Evolutionary conservation across 73 alveolate species (phyloP), one percentile per base, ranked within the genome.

Genomic region (Effrenium voratum): DNA sequence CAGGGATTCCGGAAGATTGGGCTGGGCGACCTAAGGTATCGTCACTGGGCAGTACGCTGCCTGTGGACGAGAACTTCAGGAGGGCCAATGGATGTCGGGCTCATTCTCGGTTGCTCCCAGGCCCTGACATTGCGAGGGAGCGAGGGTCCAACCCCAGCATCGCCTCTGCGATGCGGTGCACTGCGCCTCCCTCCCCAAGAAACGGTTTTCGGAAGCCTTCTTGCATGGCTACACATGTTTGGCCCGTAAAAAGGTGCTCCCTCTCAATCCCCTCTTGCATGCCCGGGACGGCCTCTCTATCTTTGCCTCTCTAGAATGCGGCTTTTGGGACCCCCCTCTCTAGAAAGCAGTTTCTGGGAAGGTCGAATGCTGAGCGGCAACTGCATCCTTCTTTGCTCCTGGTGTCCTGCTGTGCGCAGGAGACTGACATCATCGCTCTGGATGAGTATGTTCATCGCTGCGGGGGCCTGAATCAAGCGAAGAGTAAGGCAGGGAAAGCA

Each of bases 31-130:
- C 63, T 52, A 32, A 88, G 95, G 95, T 50, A 66, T 88, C 13
- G 95, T 88, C 40, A 88, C 85, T 28, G 95, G 95, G 10, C 84
- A 72, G 66, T 88, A 43, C 28, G 72, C 38, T 19, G 95, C 95
- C 34, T 90, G 97, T n/a, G 97, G 97, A 22, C 97, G 97, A 3
- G 73, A 45, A 57, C 97, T 90, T 32, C 86, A 90, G 97, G 96
- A 70, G 0, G 57, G 5, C 38, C 45, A 26, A 15, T 36, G 8
- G 40, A 5, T 36, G 43, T 5, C 5, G 8, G 43, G 40, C 8
- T 32, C 12, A 26, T 5, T 15, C n/a, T 15, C 12, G 38, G 15
- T 46, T 0, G 5, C 49, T 13, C 30, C 6, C 24, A 8, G 38
- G 63, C 6, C 3, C 63, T 8, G 19, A 8, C 63, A 8, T 8